Conservation (phyloP, 2,329 filamentous ascomycete species). For the Phyllosticta citrichinensis region DNA sequence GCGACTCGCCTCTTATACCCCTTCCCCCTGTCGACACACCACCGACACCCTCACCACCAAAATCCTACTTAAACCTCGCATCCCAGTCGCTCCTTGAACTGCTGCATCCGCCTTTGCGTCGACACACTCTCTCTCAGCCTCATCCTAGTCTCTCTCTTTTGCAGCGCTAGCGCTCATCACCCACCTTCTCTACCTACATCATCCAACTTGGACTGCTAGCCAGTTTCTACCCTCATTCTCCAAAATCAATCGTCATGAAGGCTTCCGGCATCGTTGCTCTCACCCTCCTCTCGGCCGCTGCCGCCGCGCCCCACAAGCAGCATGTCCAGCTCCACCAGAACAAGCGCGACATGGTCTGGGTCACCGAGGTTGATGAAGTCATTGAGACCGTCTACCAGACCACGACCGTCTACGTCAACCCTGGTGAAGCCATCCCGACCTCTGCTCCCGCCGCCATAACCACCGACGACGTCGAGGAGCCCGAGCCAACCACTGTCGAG, state of each 20-base stretch:
- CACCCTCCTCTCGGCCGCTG: constrained; percentile 24
- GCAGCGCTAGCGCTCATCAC: not conserved
- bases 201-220: constrained; percentile 8
- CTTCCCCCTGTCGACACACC: not conserved
- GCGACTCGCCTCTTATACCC: not conserved
- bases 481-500: not conserved
- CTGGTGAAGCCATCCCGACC: constrained; percentile 11
- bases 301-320: constrained; percentile 18
- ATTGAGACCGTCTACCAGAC: constrained; percentile 25
- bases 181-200: not conserved
- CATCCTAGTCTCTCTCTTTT: constrained; percentile 6
- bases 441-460: constrained; percentile 13
- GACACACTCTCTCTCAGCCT: constrained; percentile 3
- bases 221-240: not conserved
- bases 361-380: constrained; percentile 24
- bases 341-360: constrained; percentile 22
- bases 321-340: constrained; percentile 12
- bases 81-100: not conserved
- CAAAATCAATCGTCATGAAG: constrained; percentile 24
- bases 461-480: constrained; percentile 1
- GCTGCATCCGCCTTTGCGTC: not conserved
- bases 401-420: constrained; percentile 26
- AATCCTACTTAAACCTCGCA: not conserved
- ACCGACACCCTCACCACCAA: not conserved
- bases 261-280: constrained; percentile 25